Evolutionary conservation across 495 filamentous ascomycete genomes (phyloP).

Genomic region (Daldinia childiae): DNA sequence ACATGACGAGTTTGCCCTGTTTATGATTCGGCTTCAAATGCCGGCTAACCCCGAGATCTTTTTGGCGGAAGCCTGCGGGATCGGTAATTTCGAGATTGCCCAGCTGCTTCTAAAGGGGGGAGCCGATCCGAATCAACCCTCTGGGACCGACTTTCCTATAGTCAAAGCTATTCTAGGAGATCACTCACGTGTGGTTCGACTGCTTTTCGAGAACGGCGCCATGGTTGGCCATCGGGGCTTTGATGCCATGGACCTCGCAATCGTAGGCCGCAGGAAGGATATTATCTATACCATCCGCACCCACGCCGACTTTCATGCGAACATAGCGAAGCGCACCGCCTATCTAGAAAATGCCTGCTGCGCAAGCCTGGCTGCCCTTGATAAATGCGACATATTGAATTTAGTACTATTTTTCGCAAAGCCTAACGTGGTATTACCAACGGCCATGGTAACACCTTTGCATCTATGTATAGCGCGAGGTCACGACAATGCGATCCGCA

Average conservation of each 20-base stretch:
- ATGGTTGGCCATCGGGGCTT: neutral
- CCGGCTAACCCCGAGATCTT: conserved; percentile 1
- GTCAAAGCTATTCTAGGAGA: neutral
- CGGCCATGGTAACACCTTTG: neutral
- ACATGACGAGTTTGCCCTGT: neutral
- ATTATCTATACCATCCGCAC: conserved; percentile 3
- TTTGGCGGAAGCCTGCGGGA: conserved; percentile 25
- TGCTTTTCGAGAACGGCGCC: conserved; percentile 32
- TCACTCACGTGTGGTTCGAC: neutral
- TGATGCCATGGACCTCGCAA: conserved; percentile 27
- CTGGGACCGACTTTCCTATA: neutral
- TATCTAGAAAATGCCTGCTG: conserved; percentile 19
- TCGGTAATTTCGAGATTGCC: neutral
- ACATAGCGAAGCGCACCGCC: conserved; percentile 13
- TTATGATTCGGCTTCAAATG: conserved; percentile 15
- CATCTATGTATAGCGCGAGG: neutral
- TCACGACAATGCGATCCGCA: neutral
- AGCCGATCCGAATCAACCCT: conserved; percentile 26
- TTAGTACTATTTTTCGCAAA: neutral
- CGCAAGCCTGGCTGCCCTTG: neutral
- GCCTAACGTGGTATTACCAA: conserved; percentile 4
- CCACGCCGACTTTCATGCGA: conserved; percentile 13
- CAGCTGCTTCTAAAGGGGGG: conserved; percentile 15
- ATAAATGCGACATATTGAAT: neutral
- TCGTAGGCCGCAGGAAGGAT: conserved; percentile 7